Evolutionary conservation across 768 basidiomycete species (phyloP).

Genomic region (Hortiboletus campestris): DNA sequence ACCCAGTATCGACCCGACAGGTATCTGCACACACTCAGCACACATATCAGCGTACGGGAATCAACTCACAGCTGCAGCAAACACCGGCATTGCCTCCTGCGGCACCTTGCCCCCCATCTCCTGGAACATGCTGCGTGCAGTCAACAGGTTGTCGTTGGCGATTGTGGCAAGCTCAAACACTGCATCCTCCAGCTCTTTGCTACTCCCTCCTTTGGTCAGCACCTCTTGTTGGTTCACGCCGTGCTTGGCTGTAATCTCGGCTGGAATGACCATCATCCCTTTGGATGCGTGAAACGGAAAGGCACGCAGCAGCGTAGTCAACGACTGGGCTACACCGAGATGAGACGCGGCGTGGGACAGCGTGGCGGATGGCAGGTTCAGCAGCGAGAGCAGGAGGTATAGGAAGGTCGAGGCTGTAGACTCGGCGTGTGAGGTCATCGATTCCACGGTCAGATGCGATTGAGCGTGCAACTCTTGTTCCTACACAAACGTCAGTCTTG

Average conservation of each 20-base stretch:
- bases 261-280: constrained; percentile 72
- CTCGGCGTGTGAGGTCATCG: constrained; percentile 71
- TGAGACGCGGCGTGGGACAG: constrained; percentile 81
- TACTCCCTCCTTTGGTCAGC: constrained; percentile 52
- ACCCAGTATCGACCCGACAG: constrained; percentile 60
- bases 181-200: constrained; percentile 68
- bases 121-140: constrained; percentile 69
- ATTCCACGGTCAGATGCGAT: constrained; percentile 64
- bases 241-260: constrained; percentile 77
- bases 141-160: constrained; percentile 77
- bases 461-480: constrained; percentile 64
- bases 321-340: constrained; percentile 70
- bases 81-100: constrained; percentile 61
- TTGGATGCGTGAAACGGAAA: constrained; percentile 74
- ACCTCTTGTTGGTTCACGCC: constrained; percentile 79
- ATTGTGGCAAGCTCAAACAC: constrained; percentile 81
- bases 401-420: constrained; percentile 76
- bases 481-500: constrained; percentile 38
- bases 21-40: constrained; percentile 46
- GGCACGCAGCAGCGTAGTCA: constrained; percentile 69
- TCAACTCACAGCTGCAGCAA: constrained; percentile 64
- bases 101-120: constrained; percentile 55
- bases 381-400: constrained; percentile 71
- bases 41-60: background rate
- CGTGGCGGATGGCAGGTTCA: constrained; percentile 53